Base-by-base conservation (phyloP, 257 asterid genomes). In the Solanum chilense region DNA sequence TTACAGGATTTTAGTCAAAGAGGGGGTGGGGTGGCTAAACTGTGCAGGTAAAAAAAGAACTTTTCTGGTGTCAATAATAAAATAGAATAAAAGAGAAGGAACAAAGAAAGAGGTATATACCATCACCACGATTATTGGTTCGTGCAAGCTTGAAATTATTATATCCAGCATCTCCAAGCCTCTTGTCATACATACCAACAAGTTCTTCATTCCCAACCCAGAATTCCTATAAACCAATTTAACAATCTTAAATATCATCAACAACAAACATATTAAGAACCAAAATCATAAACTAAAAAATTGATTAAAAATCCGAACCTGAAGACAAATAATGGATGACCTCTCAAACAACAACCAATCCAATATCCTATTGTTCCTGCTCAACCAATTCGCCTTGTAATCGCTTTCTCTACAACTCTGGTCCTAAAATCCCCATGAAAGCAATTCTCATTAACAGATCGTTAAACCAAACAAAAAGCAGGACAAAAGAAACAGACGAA, bases 151-250 rank as follows among this genome's bases (percentile, higher is more conserved):
- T 97, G 90, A 94, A 93, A 90, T 81, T 92, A 87, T 90, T 86
- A 89, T 97, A 97, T 58, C 99, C 99, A 71, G 99, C 99, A 92
- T 95, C 98, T 47, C 94, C 97, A 66, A 96, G 99, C 92, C 99
- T 96, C 92, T 93, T 94, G 87, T 96, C 95, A 80, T 97, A 97
- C 56, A 97, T 92, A 88, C 87, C 91, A 82, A 97, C 99, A 85
- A 97, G 91, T 87, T 97, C 99, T 88, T 94, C 98, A 91, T 97
- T 97, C 49, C 98, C 99, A 93, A 97, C 98, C 99, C 99, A 97
- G 86, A 97, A 93, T 91, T 97, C 99, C 98, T 97, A 7, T 45
- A 29, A 18, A 69, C 49, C 41, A 60, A 85, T 85, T 45, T 70
- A 20, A 85, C 2, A 44, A 45, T 29, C 44, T 35, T 76, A 66